A percentile compares a stretch with the other conserved stretches of the same genome.
These are phyloP conservation scores for Pelargonium cotyledonis DNA, from an alignment of 441 rosid species.

Conservation along the genomic window DNA sequence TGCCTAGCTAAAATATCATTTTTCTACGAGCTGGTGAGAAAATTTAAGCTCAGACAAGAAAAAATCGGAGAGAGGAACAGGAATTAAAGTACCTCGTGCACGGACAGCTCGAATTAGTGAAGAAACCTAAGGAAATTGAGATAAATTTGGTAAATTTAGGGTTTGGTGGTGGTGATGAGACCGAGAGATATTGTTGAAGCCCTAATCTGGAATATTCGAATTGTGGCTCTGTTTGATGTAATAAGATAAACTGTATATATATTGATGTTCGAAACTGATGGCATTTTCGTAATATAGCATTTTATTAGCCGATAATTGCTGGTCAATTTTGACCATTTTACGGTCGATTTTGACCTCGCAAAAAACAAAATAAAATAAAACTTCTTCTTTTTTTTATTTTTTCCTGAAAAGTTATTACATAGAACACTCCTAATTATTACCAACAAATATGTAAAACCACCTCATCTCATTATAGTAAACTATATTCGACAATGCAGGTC, in stretches of 20 bases:
- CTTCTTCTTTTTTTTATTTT: no score
- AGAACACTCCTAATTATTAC: no score
- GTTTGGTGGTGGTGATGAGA: background rate
- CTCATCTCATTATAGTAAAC: no score
- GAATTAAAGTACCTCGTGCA: background rate
- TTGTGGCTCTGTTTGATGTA: background rate
- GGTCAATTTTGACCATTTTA: background rate
- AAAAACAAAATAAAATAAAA: no score
- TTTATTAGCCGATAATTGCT: background rate
- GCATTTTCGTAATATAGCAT: background rate
- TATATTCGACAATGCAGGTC: no score
- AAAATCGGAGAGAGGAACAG: background rate
- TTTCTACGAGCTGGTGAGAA: background rate
- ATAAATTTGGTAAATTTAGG: background rate
- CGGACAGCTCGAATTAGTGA: background rate
- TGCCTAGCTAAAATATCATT: background rate
- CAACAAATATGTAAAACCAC: no score
- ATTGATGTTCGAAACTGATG: background rate
- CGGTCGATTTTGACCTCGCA: no score
- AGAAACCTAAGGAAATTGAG: background rate
- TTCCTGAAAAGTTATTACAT: no score
- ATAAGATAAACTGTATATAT: no score
- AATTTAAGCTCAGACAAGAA: background rate
- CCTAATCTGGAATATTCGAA: background rate
- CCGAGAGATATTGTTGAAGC: no score